Base-by-base conservation (phyloP, 768 basidiomycete genomes). In the Tricholoma saponaceum region DNA sequence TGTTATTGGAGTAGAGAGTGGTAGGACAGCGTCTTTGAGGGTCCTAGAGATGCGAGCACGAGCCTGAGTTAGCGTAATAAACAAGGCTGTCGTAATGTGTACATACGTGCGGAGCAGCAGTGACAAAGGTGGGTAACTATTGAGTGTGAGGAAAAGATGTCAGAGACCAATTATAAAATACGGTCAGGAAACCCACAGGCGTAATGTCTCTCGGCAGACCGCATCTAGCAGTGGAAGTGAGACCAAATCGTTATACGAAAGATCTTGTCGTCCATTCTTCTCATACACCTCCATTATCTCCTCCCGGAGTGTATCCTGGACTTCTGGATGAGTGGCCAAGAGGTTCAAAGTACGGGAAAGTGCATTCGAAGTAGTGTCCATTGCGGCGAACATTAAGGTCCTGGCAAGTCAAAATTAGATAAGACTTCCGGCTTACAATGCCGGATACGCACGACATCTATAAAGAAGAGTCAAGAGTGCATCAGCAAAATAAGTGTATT, bases 291-390 rank as follows among this genome's bases (percentile, higher is more conserved):
- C 54, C 2, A 53, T 26, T 23, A 79, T 60, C 58, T 79, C 78
- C 8, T 63, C 16, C 10, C 79, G 68, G n/a, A 80, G 64, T 47
- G 64, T 74, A 2, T 72, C 69, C 52, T 75, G 74, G 0, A 63
- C 64, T 10, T 69, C 64, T 20, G 55, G 63, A 54, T 70, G 60
- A 5, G 58, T 52, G 2, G 76, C 66, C 1, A 80, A 69, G 4
- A 72, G 58, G 35, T 70, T 60, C 13, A 82, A 50, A 9, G 66
- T 71, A 0, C 74, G 69, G 7, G 72, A 66, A 14, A 80, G 63
- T 1, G 73, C 72, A 18, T 64, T 67, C 6, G 78, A 77, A 0
- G 79, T 79, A 0, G 79, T 79, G 58, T 80, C 79, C 57, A 73
- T 74, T 1, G 72, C 78, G 0, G 78, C 77, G 52, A 71, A 67